phyloP scores from a whole-genome alignment of 169 alveolate genomes.

The Perkinsus olseni region DNA sequence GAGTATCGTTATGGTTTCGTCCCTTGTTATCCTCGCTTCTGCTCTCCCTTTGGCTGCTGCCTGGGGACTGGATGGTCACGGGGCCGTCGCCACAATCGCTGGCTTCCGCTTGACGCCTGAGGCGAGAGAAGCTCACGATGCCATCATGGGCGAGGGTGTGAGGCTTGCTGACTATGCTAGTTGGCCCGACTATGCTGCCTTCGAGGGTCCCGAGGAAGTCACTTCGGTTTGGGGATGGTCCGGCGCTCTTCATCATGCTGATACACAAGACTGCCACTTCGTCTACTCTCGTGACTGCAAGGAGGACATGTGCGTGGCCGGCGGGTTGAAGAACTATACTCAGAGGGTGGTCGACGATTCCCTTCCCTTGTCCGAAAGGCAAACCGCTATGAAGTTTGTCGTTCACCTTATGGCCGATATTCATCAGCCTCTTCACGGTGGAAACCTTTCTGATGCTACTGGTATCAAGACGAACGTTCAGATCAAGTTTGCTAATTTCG shows the following conservation, averaged over 20 bases:
- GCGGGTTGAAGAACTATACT: not conserved
- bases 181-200: not conserved
- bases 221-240: not conserved
- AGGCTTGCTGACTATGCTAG: not conserved
- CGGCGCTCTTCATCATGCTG: not conserved
- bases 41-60: not conserved
- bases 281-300: not conserved
- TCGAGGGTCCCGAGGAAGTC: not conserved
- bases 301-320: not conserved
- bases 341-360: not conserved
- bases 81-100: not conserved
- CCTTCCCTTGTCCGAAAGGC: not conserved
- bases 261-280: not conserved
- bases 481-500: not conserved
- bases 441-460: not conserved
- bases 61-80: not conserved
- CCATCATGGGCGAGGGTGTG: not conserved
- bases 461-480: not conserved
- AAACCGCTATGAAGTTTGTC: not conserved
- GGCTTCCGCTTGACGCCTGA: not conserved
- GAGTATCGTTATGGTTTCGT: not conserved
- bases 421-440: not conserved
- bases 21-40: not conserved
- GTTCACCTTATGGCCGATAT: not conserved
- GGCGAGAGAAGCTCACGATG: not conserved